Conservation (phyloP, 768 basidiomycete species). For the Rhizopogon vinicolor region DNA sequence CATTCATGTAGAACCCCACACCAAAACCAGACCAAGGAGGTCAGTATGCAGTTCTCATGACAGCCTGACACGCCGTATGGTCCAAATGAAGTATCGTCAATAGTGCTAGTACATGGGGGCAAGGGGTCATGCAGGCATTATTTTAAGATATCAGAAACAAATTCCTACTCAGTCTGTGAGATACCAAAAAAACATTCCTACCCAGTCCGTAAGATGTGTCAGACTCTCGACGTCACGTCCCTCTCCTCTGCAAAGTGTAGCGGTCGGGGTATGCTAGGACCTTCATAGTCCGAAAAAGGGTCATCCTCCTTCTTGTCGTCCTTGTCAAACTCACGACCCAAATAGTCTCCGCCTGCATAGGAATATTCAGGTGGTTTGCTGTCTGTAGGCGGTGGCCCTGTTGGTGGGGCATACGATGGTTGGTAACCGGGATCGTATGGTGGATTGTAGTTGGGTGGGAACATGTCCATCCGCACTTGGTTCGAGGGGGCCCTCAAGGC, state of each 20-base stretch:
- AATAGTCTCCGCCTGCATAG: constrained; percentile 31
- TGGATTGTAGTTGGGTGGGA: constrained; percentile 54
- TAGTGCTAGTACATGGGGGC: background rate
- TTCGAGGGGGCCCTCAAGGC: constrained; percentile 37
- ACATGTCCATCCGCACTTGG: constrained; percentile 31
- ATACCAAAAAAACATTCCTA: background rate
- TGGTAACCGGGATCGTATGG: constrained; percentile 40
- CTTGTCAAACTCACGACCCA: constrained; percentile 20
- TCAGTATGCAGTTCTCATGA: constrained; percentile 1
- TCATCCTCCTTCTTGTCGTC: constrained; percentile 37
- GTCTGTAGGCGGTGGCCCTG: constrained; percentile 44
- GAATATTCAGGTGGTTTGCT: constrained; percentile 48
- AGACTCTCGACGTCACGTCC: constrained; percentile 31
- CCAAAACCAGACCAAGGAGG: constrained; percentile 7
- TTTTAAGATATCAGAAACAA: background rate
- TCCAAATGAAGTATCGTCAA: background rate
- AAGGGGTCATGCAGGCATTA: background rate
- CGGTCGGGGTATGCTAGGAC: constrained; percentile 27
- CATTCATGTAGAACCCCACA: constrained; percentile 17
- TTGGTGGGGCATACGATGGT: constrained; percentile 43
- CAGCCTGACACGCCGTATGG: background rate
- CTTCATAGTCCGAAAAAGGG: constrained; percentile 53
- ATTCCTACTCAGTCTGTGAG: no score
- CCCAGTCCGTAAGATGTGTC: background rate
- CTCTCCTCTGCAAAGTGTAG: constrained; percentile 36